Evolutionary conservation across 495 filamentous ascomycete species (phyloP).

Genomic region (Margaritispora aquatica): DNA sequence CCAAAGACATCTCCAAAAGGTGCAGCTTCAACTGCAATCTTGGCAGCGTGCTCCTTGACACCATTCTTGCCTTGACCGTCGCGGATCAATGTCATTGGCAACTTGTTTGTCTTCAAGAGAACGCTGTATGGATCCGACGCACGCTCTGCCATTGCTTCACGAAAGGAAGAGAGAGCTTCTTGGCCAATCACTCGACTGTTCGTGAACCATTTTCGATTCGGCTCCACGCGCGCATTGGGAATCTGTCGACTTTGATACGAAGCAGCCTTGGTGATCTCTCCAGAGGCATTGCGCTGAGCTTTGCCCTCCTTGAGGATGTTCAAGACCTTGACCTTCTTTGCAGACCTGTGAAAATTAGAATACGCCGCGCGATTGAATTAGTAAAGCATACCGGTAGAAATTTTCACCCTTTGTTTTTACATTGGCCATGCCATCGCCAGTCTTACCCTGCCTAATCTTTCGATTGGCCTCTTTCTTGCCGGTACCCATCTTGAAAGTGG

Average conservation of each 20-base stretch:
- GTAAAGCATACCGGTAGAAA: slow-evolving; percentile 62
- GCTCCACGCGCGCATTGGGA: slow-evolving; percentile 84
- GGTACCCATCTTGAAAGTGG: slow-evolving; percentile 67
- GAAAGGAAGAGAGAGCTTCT: slow-evolving; percentile 71
- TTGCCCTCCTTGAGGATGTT: slow-evolving; percentile 85
- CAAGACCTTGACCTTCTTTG: slow-evolving; percentile 80
- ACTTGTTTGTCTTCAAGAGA: slow-evolving; percentile 88
- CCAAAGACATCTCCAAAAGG: slow-evolving; percentile 90
- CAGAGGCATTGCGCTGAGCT: slow-evolving; percentile 65
- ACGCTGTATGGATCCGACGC: slow-evolving; percentile 87
- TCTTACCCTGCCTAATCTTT: slow-evolving; percentile 72
- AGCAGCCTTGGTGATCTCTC: slow-evolving; percentile 72
- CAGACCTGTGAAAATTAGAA: slow-evolving; percentile 40
- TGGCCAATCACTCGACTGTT: slow-evolving; percentile 57
- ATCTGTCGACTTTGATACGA: slow-evolving; percentile 72
- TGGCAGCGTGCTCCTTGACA: slow-evolving; percentile 85
- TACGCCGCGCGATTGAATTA: slow-evolving; percentile 7
- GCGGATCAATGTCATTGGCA: slow-evolving; percentile 75
- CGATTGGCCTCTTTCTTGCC: slow-evolving; percentile 88
- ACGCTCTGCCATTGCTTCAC: slow-evolving; percentile 87
- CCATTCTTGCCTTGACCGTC: slow-evolving; percentile 67
- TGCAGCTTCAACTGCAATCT: slow-evolving; percentile 83
- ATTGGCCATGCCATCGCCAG: slow-evolving; percentile 78
- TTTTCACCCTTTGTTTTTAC: slow-evolving; percentile 94
- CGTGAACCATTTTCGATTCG: slow-evolving; percentile 73